Base-by-base conservation (phyloP, 192 early-diverging fungal genomes). In the Entomortierella beljakovae region DNA sequence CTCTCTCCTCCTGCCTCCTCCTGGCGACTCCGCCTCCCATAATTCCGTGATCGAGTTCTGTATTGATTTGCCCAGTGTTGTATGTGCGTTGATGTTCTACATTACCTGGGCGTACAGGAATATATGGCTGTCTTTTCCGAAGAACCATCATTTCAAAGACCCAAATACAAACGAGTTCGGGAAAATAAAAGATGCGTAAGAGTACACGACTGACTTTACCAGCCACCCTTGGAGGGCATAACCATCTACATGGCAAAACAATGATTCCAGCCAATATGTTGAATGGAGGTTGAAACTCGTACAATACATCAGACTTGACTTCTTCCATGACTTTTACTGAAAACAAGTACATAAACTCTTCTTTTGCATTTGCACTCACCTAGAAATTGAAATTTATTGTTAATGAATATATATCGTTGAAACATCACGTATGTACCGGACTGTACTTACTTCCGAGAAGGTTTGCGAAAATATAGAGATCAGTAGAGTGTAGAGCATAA, bases 261-360 rank as follows among this genome's bases (percentile, higher is more conserved):
- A 75, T 4, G 2, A 70, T 55, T 1, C 67, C 66, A 16, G 79
- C 77, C 23, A 83, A 51, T 20, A 83, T 68, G 37, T 83, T 83
- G 76, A 83, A 83, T 0, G 82, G 82, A 4, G 82, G 82, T 22
- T 80, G 70, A 35, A 75, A 83, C 46, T 83, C 82, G 32, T 72
- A 83, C 2, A 80, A 43, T 29, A 71, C 70, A 13, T 83, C 82
- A 28, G 76, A 80, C 37, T 80, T 80, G 49, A 83, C 79, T 26
- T 83, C 67, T 23, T 83, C 82, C 67, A 83, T 73, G 25, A 80
- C 76, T 48, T 83, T 83, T 70, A 83, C 79, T 22, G 71, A 80
- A 34, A 80, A 80, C 50, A 83, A 40, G 50, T 75, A 83, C 55
- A 83, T 80, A 54, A 80, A 83, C 51, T 83, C 82, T 56, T 83